These are phyloP conservation scores for Penicillium tannophilum DNA, from an alignment of 495 filamentous ascomycete genomes.

Conservation along the genomic window DNA sequence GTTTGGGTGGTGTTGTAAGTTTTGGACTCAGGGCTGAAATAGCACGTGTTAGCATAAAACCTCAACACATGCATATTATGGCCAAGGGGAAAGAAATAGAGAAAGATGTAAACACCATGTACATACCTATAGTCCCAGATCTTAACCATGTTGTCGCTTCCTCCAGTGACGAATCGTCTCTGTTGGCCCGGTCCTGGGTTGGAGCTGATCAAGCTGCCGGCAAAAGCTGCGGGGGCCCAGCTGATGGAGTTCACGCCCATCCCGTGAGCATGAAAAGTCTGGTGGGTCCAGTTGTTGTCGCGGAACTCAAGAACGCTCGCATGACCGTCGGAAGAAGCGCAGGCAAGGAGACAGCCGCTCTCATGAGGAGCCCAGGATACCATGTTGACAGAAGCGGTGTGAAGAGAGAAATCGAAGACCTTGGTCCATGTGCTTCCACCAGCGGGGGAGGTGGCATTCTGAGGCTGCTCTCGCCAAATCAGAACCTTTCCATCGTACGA, in stretches of 20 bases:
- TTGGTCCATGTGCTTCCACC: conserved; percentile 67
- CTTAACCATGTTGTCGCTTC: conserved; percentile 88
- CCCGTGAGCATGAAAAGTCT: conserved; percentile 88
- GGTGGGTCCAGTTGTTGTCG: conserved; percentile 83
- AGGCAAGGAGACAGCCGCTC: conserved; percentile 89
- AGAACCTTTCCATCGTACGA: conserved; percentile 97
- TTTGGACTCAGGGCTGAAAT: conserved; percentile 50
- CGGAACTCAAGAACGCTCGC: conserved; percentile 94
- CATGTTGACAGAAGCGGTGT: conserved; percentile 94
- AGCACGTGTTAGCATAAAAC: conserved; percentile 13
- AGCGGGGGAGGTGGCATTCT: conserved; percentile 44
- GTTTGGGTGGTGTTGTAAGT: conserved; percentile 57
- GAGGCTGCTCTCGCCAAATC: conserved; percentile 90
- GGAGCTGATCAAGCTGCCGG: conserved; percentile 77
- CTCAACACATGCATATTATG: background rate
- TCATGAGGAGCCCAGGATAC: conserved; percentile 97
- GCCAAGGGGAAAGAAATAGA: background rate
- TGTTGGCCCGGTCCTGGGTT: conserved; percentile 61
- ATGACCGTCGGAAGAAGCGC: conserved; percentile 89
- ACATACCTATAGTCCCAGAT: conserved; percentile 75
- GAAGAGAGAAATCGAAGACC: conserved; percentile 86
- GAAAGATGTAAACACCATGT: background rate
- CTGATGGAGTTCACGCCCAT: conserved; percentile 92
- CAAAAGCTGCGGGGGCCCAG: conserved; percentile 83
- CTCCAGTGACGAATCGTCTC: conserved; percentile 88